Percentiles rank a stretch among this genome's conserved stretches.
phyloP scores from a whole-genome alignment of 2,329 filamentous ascomycete genomes.

The Colletotrichum eleusines region DNA sequence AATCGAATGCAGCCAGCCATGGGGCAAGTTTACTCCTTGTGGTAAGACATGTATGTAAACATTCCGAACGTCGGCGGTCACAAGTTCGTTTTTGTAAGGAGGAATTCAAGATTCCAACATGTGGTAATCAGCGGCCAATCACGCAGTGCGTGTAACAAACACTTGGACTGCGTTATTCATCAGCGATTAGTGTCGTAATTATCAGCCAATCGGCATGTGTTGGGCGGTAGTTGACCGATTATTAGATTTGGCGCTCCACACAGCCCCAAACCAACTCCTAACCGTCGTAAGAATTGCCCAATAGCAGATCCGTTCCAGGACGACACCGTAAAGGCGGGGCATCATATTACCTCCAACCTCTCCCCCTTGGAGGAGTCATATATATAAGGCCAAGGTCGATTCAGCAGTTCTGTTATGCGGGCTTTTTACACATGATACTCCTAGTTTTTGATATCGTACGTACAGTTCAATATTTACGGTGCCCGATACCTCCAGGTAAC shows the following conservation, averaged over 20 bases:
- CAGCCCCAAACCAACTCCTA: neutral
- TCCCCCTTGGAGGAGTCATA: neutral
- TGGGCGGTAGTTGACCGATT: neutral
- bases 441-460: neutral
- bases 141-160: neutral
- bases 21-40: neutral
- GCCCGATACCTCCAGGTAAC: neutral
- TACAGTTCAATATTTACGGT: neutral
- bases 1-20: neutral
- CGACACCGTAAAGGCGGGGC: neutral
- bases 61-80: neutral
- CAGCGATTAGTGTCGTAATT: constrained; percentile 2
- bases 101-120: too few relatives aligned
- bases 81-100: neutral
- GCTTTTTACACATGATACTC: neutral
- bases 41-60: neutral
- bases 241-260: too few relatives aligned
- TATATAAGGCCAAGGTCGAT: constrained; percentile 1
- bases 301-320: neutral
- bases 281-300: constrained; percentile 11
- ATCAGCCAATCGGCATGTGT: constrained; percentile 15
- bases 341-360: neutral
- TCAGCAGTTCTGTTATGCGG: neutral
- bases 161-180: neutral
- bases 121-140: constrained; percentile 7